Base-by-base conservation (phyloP, 2,329 filamentous ascomycete species). In the Mycosphaerella sp. region DNA sequence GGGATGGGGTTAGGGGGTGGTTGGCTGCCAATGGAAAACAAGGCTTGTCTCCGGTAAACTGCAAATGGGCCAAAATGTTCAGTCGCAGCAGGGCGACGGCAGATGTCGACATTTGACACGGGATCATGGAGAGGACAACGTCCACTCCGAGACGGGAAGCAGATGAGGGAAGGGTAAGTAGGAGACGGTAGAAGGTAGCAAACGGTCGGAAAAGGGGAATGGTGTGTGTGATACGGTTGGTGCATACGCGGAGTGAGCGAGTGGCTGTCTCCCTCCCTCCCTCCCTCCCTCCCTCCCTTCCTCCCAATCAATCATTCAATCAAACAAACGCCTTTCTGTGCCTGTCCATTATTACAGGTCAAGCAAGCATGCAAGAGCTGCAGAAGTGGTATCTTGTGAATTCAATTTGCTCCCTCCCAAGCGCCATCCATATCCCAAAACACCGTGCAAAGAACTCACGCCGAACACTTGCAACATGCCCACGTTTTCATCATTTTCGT, bases 361-460 rank as follows among this genome's bases (percentile, higher is more conserved):
- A 38, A 38, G 5, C 53, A 34, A 36, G 39, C 6, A 38, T 8
- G 5, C 53, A 34, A 38, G 39, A 48, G 47, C 53, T 56, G 48
- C 50, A 53, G 21, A 21, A 21, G 47, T 59, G 56, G 56, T 56
- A 59, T 59, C 56, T 56, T 59, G 29, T 39, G 47, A 48, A 54
- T 42, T 21, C 34, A 34, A n/a, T 46, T 38, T 11, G 34, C 12
- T 23, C 45, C 14, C 5, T 52, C 26, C 26, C 5, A 29, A 6
- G 26, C 26, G 26, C 48, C 50, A 40, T 42, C 21, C 48, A 21
- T 21, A 21, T 21, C 21, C 21, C 21, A 21, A 21, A 31, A 48
- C 36, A 11, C 34, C 34, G 2, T 9, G 12, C 12, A 38, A 38
- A 11, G 6, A 6, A 6, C 34, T 10, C 12, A n/a, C 12, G 10